Percentiles rank a stretch among this genome's conserved stretches.
phyloP scores from a whole-genome alignment of 352 stramenopile genomes.

The Elongisporangium anandrum region DNA sequence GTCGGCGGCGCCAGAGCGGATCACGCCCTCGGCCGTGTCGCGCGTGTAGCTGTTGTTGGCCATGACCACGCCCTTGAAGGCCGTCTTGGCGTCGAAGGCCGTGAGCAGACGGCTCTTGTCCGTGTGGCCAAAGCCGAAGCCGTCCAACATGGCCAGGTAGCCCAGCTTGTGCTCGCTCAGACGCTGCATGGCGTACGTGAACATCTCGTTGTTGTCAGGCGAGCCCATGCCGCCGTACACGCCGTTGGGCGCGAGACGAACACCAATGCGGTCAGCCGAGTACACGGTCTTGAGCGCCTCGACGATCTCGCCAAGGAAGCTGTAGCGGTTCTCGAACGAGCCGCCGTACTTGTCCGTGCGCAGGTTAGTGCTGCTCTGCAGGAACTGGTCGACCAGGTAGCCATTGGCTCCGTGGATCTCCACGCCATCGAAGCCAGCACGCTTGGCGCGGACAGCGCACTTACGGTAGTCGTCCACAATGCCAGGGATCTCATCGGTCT shows the following conservation, averaged over 20 bases:
- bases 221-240: conserved; percentile 25
- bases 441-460: conserved; percentile 52
- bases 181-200: conserved; percentile 28
- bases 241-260: conserved; percentile 24
- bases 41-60: conserved; percentile 15
- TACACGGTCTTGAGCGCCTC: conserved; percentile 35
- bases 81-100: conserved; percentile 19
- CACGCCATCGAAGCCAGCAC: conserved; percentile 85
- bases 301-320: conserved; percentile 62
- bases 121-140: conserved; percentile 15
- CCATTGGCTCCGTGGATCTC: conserved; percentile 85
- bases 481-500: conserved; percentile 21
- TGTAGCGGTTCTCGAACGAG: conserved; percentile 69
- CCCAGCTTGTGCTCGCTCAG: conserved; percentile 16
- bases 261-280: conserved; percentile 19
- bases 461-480: conserved; percentile 78
- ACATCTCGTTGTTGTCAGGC: conserved; percentile 28
- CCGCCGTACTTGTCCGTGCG: conserved; percentile 82
- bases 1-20: conserved; percentile 23
- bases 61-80: conserved; percentile 13
- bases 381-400: conserved; percentile 82
- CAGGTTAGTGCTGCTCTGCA: conserved; percentile 48
- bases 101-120: conserved; percentile 14
- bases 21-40: conserved; percentile 14
- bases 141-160: conserved; percentile 26